phyloP scores from a whole-genome alignment of 2,329 filamentous ascomycete genomes.

The Penicillium sp. region DNA sequence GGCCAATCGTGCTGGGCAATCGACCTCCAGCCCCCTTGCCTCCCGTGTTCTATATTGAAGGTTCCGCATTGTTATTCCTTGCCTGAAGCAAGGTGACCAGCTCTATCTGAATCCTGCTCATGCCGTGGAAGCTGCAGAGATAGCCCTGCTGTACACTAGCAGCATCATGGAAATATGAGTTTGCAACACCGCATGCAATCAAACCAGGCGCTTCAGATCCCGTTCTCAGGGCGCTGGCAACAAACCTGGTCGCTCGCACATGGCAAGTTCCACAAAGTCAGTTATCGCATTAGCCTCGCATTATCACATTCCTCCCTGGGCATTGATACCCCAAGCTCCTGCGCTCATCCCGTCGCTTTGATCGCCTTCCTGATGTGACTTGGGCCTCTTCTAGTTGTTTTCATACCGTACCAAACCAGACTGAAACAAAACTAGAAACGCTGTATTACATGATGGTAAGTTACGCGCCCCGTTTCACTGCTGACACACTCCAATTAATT shows the following conservation, averaged over 20 bases:
- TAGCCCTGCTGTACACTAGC: neutral
- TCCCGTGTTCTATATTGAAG: neutral
- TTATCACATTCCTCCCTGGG: conserved; percentile 10
- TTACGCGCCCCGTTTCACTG: conserved; percentile 8
- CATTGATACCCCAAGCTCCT: neutral
- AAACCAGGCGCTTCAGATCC: neutral
- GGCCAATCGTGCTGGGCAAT: conserved; percentile 5
- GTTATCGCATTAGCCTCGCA: conserved; percentile 22
- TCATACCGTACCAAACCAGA: conserved; percentile 19
- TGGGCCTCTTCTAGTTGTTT: conserved; percentile 6
- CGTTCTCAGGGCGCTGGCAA: conserved; percentile 15
- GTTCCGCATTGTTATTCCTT: conserved; percentile 8
- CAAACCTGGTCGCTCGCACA: conserved; percentile 11
- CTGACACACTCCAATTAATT: neutral
- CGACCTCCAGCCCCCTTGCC: neutral
- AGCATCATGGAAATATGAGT: neutral
- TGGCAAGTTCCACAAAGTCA: conserved; percentile 10
- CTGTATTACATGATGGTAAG: conserved; percentile 21
- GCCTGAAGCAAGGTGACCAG: conserved; percentile 9
- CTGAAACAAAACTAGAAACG: conserved; percentile 3
- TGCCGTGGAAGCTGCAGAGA: conserved; percentile 3
- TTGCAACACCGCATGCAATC: neutral
- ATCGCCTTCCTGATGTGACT: neutral
- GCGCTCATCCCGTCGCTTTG: neutral
- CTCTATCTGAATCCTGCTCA: neutral